Conservation (phyloP, 192 early-diverging fungal genomes). For the Entomortierella chlamydospora region DNA sequence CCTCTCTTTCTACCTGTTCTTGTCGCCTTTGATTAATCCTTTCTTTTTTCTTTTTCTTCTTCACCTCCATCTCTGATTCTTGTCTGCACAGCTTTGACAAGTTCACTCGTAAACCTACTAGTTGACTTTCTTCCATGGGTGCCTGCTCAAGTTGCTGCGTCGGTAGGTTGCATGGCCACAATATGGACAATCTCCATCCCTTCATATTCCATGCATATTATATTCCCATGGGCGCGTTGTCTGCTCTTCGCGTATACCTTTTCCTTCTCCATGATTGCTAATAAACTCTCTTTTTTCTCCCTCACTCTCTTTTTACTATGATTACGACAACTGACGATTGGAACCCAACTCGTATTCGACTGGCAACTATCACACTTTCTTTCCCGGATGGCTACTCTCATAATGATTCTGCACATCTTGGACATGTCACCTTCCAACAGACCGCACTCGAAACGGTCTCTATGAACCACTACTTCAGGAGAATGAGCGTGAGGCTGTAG, state of each 20-base stretch:
- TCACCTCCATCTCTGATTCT: conserved; percentile 2
- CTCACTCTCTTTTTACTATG: neutral
- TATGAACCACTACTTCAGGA: conserved; percentile 77
- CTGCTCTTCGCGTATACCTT: neutral
- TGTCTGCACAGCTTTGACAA: conserved; percentile 5
- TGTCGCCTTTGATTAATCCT: conserved; percentile 2
- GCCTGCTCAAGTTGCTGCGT: conserved; percentile 54
- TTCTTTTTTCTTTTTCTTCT: too few species aligned
- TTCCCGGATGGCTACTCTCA: neutral
- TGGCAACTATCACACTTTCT: neutral
- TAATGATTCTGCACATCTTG: neutral
- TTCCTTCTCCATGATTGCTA: neutral
- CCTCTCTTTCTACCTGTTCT: neutral
- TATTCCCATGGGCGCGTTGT: conserved; percentile 1
- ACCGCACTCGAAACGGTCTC: conserved; percentile 59
- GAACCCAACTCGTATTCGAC: neutral
- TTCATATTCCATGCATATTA: neutral
- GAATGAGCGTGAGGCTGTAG: conserved; percentile 77
- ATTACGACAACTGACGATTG: neutral
- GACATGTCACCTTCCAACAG: conserved; percentile 18
- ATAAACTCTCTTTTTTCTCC: conserved; percentile 20
- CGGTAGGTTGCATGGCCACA: conserved; percentile 17
- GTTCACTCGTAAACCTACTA: conserved; percentile 8
- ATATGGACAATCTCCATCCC: neutral
- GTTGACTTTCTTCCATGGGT: conserved; percentile 46